Evolutionary conservation across 1,284 basidiomycete species (phyloP), one percentile per base, ranked within the genome.

Genomic region (Apiotrichum gamsii): DNA sequence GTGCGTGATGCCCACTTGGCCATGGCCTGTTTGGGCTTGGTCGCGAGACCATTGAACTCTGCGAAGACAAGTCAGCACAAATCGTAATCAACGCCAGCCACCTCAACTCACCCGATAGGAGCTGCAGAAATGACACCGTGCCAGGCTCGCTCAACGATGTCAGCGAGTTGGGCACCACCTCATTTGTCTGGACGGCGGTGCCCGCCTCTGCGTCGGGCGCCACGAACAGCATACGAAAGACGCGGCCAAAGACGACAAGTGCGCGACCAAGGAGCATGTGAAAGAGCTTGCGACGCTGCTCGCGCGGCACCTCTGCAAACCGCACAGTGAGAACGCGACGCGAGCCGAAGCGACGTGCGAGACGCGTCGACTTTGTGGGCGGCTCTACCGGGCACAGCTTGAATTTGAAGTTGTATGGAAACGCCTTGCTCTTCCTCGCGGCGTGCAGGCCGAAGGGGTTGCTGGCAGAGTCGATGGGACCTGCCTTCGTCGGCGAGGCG

Each of bases 1-100:
- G 54, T 52, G 31, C 65, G 48, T 9, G 64, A 58, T 1, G 62
- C 61, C 65, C 65, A 69, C 62, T 69, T 69, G 2, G 67, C 67
- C 56, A 69, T 61, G 1, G 67, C 59, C 36, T 69, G 67, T 5
- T 44, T 45, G 0, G 60, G 57, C 35, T 65, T 66, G 8, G 52
- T 46, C 1, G 30, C n/a, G n/a, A 66, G 44, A 31, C 52, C 42
- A 35, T 69, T 69, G 48, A 65, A 19, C 49, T 4, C 63, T 65
- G 25, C 5, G 14, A 1, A 28, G 33, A n/a, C n/a, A n/a, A n/a
- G n/a, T n/a, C n/a, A n/a, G n/a, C n/a, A n/a, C n/a, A n/a, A n/a
- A n/a, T n/a, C n/a, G n/a, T n/a, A n/a, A n/a, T n/a, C n/a, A n/a
- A n/a, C n/a, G n/a, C 52, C 28, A 52, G 41, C 8, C 5, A 5